A percentile compares a stretch with the other conserved stretches of the same genome.
These are phyloP conservation scores for Pisolithus orientalis DNA, from an alignment of 768 basidiomycete genomes.

Conservation along the genomic window DNA sequence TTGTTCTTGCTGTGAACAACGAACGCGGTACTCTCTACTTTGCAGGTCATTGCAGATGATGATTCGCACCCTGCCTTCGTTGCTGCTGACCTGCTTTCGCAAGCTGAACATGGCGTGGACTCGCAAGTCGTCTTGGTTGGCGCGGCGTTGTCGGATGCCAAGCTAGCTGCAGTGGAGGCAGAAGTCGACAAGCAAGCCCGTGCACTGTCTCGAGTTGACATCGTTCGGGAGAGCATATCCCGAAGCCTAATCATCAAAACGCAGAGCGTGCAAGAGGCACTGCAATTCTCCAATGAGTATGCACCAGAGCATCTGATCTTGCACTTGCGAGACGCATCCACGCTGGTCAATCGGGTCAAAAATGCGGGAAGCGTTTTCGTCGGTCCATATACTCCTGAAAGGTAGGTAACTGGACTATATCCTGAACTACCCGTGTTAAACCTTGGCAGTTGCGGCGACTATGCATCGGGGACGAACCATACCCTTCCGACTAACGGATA, in stretches of 20 bases:
- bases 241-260: conserved; percentile 88
- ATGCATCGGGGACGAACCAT: conserved; percentile 98
- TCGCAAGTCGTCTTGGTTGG: conserved; percentile 95
- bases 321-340: conserved; percentile 70
- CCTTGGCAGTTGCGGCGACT: conserved; percentile 82
- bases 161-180: conserved; percentile 68
- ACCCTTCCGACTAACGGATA: conserved; percentile 95
- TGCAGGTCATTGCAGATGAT: conserved; percentile 87
- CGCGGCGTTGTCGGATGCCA: conserved; percentile 56
- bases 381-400: conserved; percentile 92
- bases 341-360: conserved; percentile 58
- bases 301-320: conserved; percentile 97
- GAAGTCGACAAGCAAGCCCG: conserved; percentile 86
- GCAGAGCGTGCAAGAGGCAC: conserved; percentile 61
- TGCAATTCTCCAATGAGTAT: conserved; percentile 92
- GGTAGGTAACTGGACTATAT: conserved; percentile 42
- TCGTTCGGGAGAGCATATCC: conserved; percentile 80
- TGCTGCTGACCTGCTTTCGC: conserved; percentile 93
- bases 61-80: conserved; percentile 85
- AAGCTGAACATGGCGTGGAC: conserved; percentile 97
- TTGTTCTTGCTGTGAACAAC: conserved; percentile 32
- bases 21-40: conserved; percentile 13
- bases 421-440: conserved; percentile 7
- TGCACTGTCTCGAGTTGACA: conserved; percentile 82
- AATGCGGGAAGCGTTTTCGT: conserved; percentile 98